Evolutionary conservation across 2,329 filamentous ascomycete genomes (phyloP).

Genomic region (Stylonectria norvegica): DNA sequence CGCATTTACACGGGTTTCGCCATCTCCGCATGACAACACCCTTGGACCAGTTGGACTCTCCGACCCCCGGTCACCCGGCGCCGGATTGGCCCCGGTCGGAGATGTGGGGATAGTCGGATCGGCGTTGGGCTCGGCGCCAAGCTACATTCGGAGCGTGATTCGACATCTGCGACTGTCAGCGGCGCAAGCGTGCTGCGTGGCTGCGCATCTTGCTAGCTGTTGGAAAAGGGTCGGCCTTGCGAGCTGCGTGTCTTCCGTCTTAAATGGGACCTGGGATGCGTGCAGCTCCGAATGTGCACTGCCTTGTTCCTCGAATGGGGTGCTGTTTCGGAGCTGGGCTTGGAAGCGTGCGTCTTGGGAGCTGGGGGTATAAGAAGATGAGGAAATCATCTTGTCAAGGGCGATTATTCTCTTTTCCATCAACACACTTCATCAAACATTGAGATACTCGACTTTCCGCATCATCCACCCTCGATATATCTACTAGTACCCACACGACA

Average conservation of each 20-base stretch:
- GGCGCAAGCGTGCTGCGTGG: too few species aligned
- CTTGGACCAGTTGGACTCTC: too few species aligned
- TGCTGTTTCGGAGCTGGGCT: constrained; percentile 10
- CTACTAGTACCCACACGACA: too few species aligned
- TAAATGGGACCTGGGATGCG: too few species aligned
- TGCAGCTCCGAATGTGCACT: too few species aligned
- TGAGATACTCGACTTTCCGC: background rate
- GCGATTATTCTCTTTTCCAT: background rate
- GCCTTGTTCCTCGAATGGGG: constrained; percentile 17
- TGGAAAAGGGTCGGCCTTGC: too few species aligned
- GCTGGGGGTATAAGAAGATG: constrained; percentile 3
- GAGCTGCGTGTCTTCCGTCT: too few species aligned
- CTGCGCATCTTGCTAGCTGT: too few species aligned
- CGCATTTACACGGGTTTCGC: constrained; percentile 3
- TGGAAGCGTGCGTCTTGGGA: background rate
- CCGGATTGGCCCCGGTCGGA: constrained; percentile 5
- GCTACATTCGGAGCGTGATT: constrained; percentile 15
- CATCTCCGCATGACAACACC: too few species aligned
- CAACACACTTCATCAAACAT: constrained; percentile 1
- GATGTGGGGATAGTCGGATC: background rate
- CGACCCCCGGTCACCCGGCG: too few species aligned
- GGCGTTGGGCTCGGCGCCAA: constrained; percentile 7
- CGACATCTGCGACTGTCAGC: constrained; percentile 16
- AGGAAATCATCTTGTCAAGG: background rate
- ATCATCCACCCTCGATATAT: constrained; percentile 2